Conservation (phyloP, 169 alveolate genomes). For the Cryptosporidium bovis region DNA sequence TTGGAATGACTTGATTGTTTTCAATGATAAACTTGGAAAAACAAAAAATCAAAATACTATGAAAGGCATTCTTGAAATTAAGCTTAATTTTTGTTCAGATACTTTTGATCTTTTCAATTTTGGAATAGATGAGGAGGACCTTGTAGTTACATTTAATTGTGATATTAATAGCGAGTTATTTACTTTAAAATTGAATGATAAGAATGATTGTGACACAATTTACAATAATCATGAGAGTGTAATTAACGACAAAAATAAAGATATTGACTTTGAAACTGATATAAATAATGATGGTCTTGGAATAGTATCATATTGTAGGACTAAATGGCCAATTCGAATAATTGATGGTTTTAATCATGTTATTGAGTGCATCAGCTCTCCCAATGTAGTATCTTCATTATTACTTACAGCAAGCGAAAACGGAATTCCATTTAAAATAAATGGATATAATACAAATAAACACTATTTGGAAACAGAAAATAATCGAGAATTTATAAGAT, state of each 20-base stretch:
- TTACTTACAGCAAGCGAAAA: conserved; percentile 9
- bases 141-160: conserved; percentile 1
- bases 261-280: neutral
- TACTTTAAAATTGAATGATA: neutral
- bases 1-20: conserved; percentile 5
- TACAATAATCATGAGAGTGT: neutral
- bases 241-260: conserved; percentile 1
- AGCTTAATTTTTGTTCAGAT: conserved; percentile 13
- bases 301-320: conserved; percentile 3
- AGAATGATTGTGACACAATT: neutral
- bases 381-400: conserved; percentile 14
- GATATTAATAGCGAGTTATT: no score
- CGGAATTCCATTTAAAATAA: neutral
- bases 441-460: neutral
- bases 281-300: neutral
- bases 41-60: neutral
- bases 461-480: no score
- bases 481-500: conserved; percentile 17
- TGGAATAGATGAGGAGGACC: neutral
- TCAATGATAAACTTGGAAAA: no score
- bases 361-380: conserved; percentile 25
- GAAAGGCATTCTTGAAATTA: neutral
- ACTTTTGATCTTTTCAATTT: conserved; percentile 58
- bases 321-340: conserved; percentile 53
- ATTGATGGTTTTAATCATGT: conserved; percentile 59